These are phyloP conservation scores for Aegle marmelos DNA, from an alignment of 345 rosid genomes.

Conservation along the genomic window DNA sequence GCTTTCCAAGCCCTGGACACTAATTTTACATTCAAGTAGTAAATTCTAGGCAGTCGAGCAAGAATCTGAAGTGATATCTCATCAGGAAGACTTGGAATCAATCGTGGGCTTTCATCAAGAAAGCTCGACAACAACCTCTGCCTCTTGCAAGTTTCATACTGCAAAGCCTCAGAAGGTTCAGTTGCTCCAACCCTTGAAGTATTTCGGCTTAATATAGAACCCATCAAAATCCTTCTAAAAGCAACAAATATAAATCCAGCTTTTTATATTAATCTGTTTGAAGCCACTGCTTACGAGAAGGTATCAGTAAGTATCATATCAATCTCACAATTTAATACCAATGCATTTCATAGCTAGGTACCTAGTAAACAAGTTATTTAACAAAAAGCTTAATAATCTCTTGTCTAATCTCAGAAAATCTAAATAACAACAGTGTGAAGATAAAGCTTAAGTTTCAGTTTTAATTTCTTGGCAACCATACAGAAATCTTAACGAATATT, in stretches of 20 bases:
- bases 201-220: slow-evolving; percentile 8
- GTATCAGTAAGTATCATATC: not conserved
- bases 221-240: slow-evolving; percentile 12
- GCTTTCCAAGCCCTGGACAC: slow-evolving; percentile 73
- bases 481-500: not conserved
- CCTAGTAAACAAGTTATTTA: not conserved
- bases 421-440: not conserved
- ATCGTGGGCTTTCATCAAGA: slow-evolving; percentile 42
- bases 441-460: not conserved
- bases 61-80: slow-evolving; percentile 85
- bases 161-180: slow-evolving; percentile 17
- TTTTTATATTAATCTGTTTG: slow-evolving; percentile 1
- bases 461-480: not conserved
- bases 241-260: not conserved
- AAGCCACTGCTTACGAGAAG: not conserved
- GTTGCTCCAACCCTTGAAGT: not conserved
- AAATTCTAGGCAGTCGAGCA: slow-evolving; percentile 74
- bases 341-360: not conserved
- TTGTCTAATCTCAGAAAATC: not conserved
- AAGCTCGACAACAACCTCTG: slow-evolving; percentile 25
- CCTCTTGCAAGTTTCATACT: slow-evolving; percentile 43
- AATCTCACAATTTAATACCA: not conserved
- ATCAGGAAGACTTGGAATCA: slow-evolving; percentile 84
- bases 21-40: slow-evolving; percentile 47
- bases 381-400: not conserved